Percentiles rank a stretch among this genome's conserved stretches.
These are phyloP conservation scores for Kurtzmaniella fragi DNA, from an alignment of 805 yeast species.

Conservation along the genomic window DNA sequence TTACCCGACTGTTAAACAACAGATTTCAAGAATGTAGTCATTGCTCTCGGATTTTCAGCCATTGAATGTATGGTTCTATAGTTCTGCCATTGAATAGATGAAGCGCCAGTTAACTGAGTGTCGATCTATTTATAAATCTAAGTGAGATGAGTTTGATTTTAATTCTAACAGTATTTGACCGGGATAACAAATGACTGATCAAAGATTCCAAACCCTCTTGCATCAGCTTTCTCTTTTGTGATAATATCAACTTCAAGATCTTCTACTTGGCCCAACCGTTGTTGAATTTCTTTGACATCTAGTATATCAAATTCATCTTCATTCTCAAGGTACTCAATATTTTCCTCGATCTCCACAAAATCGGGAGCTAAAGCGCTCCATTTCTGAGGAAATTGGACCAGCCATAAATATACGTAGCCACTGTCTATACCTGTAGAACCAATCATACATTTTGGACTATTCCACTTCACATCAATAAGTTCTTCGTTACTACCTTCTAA, in stretches of 20 bases:
- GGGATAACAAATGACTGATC: constrained; percentile 61
- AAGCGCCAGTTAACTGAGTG: too few species aligned
- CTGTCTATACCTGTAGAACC: constrained; percentile 83
- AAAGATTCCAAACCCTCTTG: constrained; percentile 58
- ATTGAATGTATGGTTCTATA: too few species aligned
- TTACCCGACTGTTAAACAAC: too few species aligned
- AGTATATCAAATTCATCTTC: constrained; percentile 90
- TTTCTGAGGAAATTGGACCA: constrained; percentile 75
- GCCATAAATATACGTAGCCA: constrained; percentile 81
- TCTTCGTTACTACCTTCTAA: constrained; percentile 90
- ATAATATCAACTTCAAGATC: constrained; percentile 59
- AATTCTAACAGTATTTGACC: constrained; percentile 23
- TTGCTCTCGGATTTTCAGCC: too few species aligned
- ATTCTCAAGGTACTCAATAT: constrained; percentile 77
- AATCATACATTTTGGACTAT: constrained; percentile 64
- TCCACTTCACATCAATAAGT: constrained; percentile 83
- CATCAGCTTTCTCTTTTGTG: constrained; percentile 61
- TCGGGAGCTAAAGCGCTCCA: constrained; percentile 98
- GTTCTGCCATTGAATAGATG: too few species aligned
- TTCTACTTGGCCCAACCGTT: constrained; percentile 60
- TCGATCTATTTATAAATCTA: too few species aligned
- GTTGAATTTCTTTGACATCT: constrained; percentile 60
- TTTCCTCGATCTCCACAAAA: constrained; percentile 90
- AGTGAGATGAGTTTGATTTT: constrained; percentile 1
- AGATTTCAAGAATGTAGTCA: too few species aligned